These are phyloP conservation scores for Mycena epipterygia DNA, from an alignment of 768 basidiomycete genomes.

Conservation along the genomic window DNA sequence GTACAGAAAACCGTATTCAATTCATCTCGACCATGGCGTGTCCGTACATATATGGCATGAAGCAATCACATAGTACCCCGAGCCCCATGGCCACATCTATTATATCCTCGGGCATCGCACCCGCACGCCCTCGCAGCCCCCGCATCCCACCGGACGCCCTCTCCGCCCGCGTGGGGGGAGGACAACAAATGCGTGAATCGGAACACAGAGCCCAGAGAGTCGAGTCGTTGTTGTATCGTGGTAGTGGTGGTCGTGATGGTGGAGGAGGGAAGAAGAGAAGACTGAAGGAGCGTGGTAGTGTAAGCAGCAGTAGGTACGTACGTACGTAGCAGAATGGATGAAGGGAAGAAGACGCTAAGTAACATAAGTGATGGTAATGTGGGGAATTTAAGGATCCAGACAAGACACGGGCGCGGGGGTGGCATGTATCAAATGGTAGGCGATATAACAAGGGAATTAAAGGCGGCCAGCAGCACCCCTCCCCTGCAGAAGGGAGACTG, in stretches of 20 bases:
- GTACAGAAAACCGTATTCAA: too few relatives aligned
- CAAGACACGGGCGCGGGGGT: conserved; percentile 20
- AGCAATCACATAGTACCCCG: neutral
- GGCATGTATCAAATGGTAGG: conserved; percentile 5
- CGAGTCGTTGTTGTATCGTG: neutral
- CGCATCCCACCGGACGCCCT: conserved; percentile 18
- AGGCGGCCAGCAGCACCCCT: conserved; percentile 30
- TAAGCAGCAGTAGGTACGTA: too few relatives aligned
- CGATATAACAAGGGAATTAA: conserved; percentile 14
- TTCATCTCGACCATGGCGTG: too few relatives aligned
- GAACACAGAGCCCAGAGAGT: conserved; percentile 14
- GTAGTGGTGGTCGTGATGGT: neutral
- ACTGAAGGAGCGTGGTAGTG: neutral
- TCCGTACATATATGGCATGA: too few relatives aligned
- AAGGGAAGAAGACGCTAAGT: neutral
- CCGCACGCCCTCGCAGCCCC: neutral
- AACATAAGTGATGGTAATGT: conserved; percentile 9
- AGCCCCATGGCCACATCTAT: neutral
- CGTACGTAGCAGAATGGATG: conserved; percentile 10
- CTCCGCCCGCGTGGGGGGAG: conserved; percentile 17
- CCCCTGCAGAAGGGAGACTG: conserved; percentile 5
- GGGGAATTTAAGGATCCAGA: neutral
- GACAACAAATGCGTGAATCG: conserved; percentile 24
- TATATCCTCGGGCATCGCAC: neutral
- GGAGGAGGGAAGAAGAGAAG: neutral